These are phyloP conservation scores for Penicillium paneum DNA, from an alignment of 2,329 filamentous ascomycete species.

Conservation along the genomic window DNA sequence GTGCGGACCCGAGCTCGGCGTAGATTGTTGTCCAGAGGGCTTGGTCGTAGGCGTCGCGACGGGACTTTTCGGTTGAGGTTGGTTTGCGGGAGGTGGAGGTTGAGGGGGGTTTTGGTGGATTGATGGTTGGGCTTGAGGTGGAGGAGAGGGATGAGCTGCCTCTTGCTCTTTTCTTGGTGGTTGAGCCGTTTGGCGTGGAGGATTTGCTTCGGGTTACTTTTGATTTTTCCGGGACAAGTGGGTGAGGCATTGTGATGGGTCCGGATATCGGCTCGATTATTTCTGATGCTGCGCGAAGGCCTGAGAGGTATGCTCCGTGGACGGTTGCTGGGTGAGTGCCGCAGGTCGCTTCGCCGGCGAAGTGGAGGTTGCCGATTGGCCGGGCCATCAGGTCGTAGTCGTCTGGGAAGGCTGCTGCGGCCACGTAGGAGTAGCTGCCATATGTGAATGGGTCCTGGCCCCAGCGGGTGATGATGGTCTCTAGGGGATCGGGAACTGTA, in stretches of 20 bases:
- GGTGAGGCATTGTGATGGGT: slow-evolving; percentile 71
- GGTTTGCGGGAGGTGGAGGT: slow-evolving; percentile 9
- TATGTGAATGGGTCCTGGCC: slow-evolving; percentile 84
- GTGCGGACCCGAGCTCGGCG: slow-evolving; percentile 68
- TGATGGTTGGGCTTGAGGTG: slow-evolving; percentile 23
- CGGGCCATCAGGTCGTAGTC: slow-evolving; percentile 93
- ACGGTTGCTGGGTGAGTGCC: slow-evolving; percentile 95
- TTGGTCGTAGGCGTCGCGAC: slow-evolving; percentile 54
- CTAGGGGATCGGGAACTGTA: slow-evolving; percentile 71
- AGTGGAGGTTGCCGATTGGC: slow-evolving; percentile 81
- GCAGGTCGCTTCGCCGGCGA: slow-evolving; percentile 94
- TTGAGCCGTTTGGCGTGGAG: slow-evolving; percentile 10
- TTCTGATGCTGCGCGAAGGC: slow-evolving; percentile 82
- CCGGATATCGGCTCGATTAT: slow-evolving; percentile 77
- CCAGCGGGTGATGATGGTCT: slow-evolving; percentile 91
- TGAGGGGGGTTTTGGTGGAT: slow-evolving; percentile 6
- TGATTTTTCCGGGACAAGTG: slow-evolving; percentile 62
- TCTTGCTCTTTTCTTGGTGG: slow-evolving; percentile 6
- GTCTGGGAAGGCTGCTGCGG: slow-evolving; percentile 72
- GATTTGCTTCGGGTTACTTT: slow-evolving; percentile 44
- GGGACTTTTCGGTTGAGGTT: slow-evolving; percentile 24
- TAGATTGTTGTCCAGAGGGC: slow-evolving; percentile 57
- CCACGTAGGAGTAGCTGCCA: slow-evolving; percentile 93
- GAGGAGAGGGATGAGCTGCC: slow-evolving; percentile 3
- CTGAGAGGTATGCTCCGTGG: slow-evolving; percentile 92